Conservation (phyloP, 768 basidiomycete species). For the Cystobasidiopsis lactophilus region DNA sequence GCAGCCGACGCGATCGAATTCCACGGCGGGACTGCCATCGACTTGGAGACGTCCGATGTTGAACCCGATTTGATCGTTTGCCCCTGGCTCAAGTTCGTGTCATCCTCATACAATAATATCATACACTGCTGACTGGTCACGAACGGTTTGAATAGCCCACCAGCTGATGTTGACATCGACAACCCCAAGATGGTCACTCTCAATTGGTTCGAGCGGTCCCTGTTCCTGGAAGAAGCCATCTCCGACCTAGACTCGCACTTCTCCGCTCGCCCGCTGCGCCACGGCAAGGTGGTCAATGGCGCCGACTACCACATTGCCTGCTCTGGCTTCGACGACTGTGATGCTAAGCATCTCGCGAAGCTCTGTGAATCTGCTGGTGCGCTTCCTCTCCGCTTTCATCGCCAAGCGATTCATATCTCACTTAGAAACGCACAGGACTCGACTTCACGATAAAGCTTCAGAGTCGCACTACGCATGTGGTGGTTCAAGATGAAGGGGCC, state of each 20-base stretch:
- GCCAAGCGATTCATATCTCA: not conserved
- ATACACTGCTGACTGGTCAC: too few species aligned
- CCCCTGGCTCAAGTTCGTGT: not conserved
- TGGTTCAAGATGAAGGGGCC: not conserved
- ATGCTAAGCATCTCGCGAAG: not conserved
- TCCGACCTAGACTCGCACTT: not conserved
- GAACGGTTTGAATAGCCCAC: not conserved
- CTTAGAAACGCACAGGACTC: not conserved
- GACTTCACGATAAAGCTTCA: not conserved
- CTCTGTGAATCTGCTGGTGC: not conserved
- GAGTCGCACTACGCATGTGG: not conserved
- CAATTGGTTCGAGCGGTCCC: conserved; percentile 5
- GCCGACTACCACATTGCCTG: not conserved
- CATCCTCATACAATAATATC: too few species aligned
- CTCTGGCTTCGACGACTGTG: conserved; percentile 1
- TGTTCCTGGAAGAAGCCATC: not conserved
- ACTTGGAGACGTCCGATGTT: not conserved
- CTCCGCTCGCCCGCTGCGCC: not conserved
- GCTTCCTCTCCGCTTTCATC: not conserved
- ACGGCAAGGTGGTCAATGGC: not conserved
- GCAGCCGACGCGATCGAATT: too few species aligned
- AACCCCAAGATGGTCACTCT: conserved; percentile 3
- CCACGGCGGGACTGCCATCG: too few species aligned
- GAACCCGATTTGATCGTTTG: not conserved
- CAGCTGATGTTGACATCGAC: not conserved